Base-by-base conservation (phyloP, 176 grass and related monocot genomes). In the Rhynchospora breviuscula region DNA sequence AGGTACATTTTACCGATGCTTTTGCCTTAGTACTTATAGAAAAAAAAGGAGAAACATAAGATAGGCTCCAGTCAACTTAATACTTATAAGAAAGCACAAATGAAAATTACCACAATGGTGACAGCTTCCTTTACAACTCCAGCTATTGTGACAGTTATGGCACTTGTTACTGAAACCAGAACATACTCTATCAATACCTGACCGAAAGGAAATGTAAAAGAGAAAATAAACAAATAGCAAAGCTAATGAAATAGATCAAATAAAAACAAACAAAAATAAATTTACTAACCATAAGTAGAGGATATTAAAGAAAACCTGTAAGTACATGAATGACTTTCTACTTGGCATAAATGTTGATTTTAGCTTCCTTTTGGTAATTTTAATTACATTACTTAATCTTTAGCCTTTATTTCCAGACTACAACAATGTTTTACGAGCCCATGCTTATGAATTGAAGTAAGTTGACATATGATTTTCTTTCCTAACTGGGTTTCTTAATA, bases 91-190 rank as follows among this genome's bases (percentile, higher is more conserved):
- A 74, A 79, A 63, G 25, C 5, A 61, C 40, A 22, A 47, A 12
- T 63, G 81, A 67, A 79, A 8, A 62, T 90, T 93, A 99, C 96
- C 96, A 99, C 82, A 79, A 99, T 99, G 51, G 96, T 99, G 84
- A 99, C 96, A 81, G 96, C 88, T 93, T 99, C 96, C 86, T 99
- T 99, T 81, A 99, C 96, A 51, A 99, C 93, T 67, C 96, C 96
- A 81, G 93, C 96, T 95, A 99, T 95, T 1, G 96, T 91, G 71
- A 99, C 96, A 21, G 96, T 99, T 87, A 99, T 90, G 29, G 96
- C 96, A 89, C 93, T 99, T 26, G 96, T 99, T 88, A 92, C 93
- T 95, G 96, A 99, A 90, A 99, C 88, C 84, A 99, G 93, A 90
- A 95, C 86, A 87, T 99, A 99, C 82, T 99, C 96, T 47, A 82